Evolutionary conservation across 306 rosid genomes (phyloP), one percentile per base, ranked within the genome.

Genomic region (Myrica gale): DNA sequence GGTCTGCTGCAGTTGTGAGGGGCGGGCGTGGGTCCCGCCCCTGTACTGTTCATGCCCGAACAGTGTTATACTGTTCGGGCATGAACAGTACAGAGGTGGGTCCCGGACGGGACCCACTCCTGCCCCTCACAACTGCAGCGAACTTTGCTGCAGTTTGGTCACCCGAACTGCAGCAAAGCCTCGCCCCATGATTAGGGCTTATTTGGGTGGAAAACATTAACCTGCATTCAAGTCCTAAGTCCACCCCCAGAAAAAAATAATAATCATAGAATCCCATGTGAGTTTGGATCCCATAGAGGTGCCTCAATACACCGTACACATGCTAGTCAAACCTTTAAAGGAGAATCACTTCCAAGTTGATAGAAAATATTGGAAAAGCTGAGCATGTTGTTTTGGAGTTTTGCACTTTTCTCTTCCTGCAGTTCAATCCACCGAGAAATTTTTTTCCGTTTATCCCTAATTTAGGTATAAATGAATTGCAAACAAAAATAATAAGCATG

Each of bases 111-210:
- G 26, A 23, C 26, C 26, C 26, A 23, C 26, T 23, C 26, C 26
- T 23, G 26, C 26, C 26, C 26, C 26, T 23, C 26, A 23, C 26
- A 23, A 23, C 26, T 23, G 26, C 26, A 23, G 26, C 26, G 26
- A 23, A 23, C 26, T 23, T 23, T 23, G 26, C 26, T 23, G 26
- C 26, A 23, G 26, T 23, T 23, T 1, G 26, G 26, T n/a, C n/a
- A n/a, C n/a, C n/a, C n/a, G n/a, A n/a, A n/a, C n/a, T n/a, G n/a
- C n/a, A n/a, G n/a, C n/a, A n/a, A n/a, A n/a, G n/a, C n/a, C n/a
- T n/a, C n/a, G n/a, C n/a, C n/a, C n/a, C n/a, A n/a, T 78, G 84
- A 86, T 83, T 86, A 78, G 77, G 72, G 78, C 75, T 52, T 32
- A 0, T 32, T n/a, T n/a, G n/a, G 37, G 37, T 32, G 37, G 37